Evolutionary conservation across 75 land plant genomes (phyloP).

Genomic region (Adiantum capillusveneris): DNA sequence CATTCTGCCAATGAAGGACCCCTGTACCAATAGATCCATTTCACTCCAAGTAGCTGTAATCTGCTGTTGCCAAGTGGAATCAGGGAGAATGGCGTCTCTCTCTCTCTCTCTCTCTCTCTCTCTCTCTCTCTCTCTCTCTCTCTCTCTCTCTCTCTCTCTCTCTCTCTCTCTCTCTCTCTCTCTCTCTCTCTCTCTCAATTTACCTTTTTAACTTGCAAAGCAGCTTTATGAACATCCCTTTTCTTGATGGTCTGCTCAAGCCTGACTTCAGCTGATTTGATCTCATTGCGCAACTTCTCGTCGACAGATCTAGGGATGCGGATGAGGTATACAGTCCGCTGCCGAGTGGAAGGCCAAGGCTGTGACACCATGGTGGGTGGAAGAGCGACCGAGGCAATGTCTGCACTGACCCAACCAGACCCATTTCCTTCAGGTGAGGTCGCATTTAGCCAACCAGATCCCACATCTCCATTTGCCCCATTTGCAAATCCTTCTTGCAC

Average conservation of each 20-base stretch:
- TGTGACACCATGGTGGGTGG: neutral
- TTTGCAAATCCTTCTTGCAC: neutral
- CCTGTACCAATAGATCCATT: too few species aligned
- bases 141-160: too few species aligned
- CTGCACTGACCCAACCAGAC: neutral
- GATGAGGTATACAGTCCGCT: neutral
- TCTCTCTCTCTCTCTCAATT: too few species aligned
- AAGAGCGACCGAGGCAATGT: neutral
- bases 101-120: too few species aligned
- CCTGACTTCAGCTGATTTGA: neutral
- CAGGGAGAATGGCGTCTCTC: too few species aligned
- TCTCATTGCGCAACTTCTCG: neutral
- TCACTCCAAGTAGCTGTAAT: too few species aligned
- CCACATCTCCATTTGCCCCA: neutral
- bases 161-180: too few species aligned
- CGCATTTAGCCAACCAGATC: neutral
- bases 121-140: too few species aligned
- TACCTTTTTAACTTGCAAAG: neutral
- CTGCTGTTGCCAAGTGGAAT: too few species aligned
- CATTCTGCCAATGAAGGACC: too few species aligned
- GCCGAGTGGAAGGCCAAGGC: neutral
- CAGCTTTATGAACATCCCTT: neutral
- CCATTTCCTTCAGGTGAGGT: neutral
- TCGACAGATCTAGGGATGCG: neutral
- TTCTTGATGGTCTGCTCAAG: neutral